Evolutionary conservation across 108 stramenopile species (phyloP).

Genomic region (Conticribra weissflogii): DNA sequence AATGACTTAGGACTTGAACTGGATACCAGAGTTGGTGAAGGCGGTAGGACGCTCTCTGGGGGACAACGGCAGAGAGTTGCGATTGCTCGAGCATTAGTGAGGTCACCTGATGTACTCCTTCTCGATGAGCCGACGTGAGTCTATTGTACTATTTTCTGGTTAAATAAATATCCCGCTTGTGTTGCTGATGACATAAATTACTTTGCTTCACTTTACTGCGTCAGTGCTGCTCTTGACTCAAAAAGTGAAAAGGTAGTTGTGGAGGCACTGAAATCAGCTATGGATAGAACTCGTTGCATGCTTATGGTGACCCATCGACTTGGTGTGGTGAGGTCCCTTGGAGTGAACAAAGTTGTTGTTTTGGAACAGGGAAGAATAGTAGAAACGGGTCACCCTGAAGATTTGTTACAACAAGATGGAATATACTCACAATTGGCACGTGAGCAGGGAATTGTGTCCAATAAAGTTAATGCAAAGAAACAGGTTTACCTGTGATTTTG

Average conservation of each 20-base stretch:
- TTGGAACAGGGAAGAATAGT: constrained; percentile 88
- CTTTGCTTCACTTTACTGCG: not conserved
- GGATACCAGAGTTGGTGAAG: constrained; percentile 92
- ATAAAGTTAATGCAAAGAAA: constrained; percentile 10
- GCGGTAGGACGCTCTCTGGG: constrained; percentile 90
- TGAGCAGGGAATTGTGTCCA: constrained; percentile 80
- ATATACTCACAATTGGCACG: constrained; percentile 76
- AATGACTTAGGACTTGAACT: constrained; percentile 81
- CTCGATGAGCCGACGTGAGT: constrained; percentile 87
- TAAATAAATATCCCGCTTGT: constrained; percentile 15
- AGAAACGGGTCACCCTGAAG: constrained; percentile 92
- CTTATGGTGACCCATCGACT: constrained; percentile 90
- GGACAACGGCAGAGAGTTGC: constrained; percentile 92
- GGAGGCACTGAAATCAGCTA: constrained; percentile 62
- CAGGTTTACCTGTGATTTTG: too few species aligned
- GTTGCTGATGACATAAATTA: too few species aligned
- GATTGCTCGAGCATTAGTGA: constrained; percentile 92
- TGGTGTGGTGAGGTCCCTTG: constrained; percentile 81
- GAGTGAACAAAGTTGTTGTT: constrained; percentile 91
- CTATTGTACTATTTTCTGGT: not conserved
- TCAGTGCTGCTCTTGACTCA: constrained; percentile 78
- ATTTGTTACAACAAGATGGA: constrained; percentile 70
- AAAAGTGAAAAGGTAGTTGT: constrained; percentile 80
- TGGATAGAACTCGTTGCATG: constrained; percentile 77
- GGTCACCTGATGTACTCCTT: constrained; percentile 83